Base-by-base conservation (phyloP, 768 basidiomycete genomes). In the Trametopsis cervina region DNA sequence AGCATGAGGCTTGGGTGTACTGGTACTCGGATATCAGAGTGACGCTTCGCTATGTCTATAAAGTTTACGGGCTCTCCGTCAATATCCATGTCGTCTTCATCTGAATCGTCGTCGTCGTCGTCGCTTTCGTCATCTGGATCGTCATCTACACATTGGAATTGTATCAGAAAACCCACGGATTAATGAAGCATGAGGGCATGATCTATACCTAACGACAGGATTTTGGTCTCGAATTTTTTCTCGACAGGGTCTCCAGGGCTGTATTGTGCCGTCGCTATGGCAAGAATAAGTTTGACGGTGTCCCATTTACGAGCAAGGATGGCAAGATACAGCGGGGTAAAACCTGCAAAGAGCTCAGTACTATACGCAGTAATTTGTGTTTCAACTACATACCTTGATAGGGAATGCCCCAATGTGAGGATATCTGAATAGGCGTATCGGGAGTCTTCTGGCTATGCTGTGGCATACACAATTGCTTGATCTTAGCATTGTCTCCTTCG, bases 281-380 rank as follows among this genome's bases (percentile, higher is more conserved):
- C 74, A 20, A 82, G 56, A n/a, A 84, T 69, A 4, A 81, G 62
- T n/a, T 71, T 73, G 0, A 78, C 80, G 0, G 79, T 77, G 4
- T 70, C 65, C 80, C 80, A 84, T 17, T 67, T 71, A 6, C 76
- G 68, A 12, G 69, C 71, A 22, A 60, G 58, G 11, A 80, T 51
- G 0, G 80, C 80, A 17, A 76, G 72, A 45, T 63, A 71, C 9
- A 80, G 64, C 0, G 80, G 76, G 0, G 74, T 76, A 35, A 64
- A 65, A 15, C 74, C 77, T 76, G 37, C 15, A 3, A 46, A 41
- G 29, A 33, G 7, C 9, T 7, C 29, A 33, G 7, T 7, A 7
- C 29, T 7, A 15, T 15, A 15, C 7, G 9, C 29, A 33, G 29
- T 33, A 33, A 15, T 15, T 33, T 33, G n/a, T 12, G 47, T 47